phyloP scores from a whole-genome alignment of 1,284 basidiomycete genomes.

The Sanghuangporus weigelae region DNA sequence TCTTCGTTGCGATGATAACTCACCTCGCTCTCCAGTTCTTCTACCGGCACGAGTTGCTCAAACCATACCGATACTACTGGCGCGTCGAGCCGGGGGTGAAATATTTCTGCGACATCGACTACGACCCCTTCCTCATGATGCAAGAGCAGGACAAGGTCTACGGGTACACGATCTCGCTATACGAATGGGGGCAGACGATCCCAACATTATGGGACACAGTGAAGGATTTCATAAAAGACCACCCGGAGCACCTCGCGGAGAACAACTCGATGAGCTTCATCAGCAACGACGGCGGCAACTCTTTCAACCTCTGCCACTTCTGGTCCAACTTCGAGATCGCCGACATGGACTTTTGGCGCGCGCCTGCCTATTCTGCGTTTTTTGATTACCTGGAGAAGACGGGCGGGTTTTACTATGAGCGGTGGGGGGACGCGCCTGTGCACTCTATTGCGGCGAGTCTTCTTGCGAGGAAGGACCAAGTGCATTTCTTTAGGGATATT shows the following conservation, averaged over 20 bases:
- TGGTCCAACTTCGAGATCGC: constrained; percentile 89
- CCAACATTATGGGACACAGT: constrained; percentile 70
- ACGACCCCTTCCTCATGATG: constrained; percentile 82
- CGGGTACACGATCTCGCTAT: constrained; percentile 68
- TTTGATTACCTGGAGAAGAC: constrained; percentile 73
- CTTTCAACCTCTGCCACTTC: constrained; percentile 80
- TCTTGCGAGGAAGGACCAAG: constrained; percentile 63
- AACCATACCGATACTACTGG: constrained; percentile 83
- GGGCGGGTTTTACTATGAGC: constrained; percentile 85
- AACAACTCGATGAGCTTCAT: constrained; percentile 75
- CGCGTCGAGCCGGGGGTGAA: constrained; percentile 72
- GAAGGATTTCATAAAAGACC: constrained; percentile 62
- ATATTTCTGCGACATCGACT: constrained; percentile 72
- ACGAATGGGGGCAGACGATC: constrained; percentile 77
- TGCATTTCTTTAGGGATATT: constrained; percentile 71
- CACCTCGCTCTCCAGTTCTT: constrained; percentile 50
- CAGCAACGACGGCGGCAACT: constrained; percentile 64
- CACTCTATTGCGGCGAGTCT: constrained; percentile 77
- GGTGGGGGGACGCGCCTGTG: constrained; percentile 87
- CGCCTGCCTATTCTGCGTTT: constrained; percentile 71
- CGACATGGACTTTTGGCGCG: constrained; percentile 76
- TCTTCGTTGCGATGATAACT: constrained; percentile 16
- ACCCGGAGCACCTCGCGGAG: constrained; percentile 64
- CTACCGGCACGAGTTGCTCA: constrained; percentile 69
- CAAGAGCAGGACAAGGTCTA: constrained; percentile 71